Evolutionary conservation across 306 rosid species (phyloP).

Genomic region (Urtica urens): DNA sequence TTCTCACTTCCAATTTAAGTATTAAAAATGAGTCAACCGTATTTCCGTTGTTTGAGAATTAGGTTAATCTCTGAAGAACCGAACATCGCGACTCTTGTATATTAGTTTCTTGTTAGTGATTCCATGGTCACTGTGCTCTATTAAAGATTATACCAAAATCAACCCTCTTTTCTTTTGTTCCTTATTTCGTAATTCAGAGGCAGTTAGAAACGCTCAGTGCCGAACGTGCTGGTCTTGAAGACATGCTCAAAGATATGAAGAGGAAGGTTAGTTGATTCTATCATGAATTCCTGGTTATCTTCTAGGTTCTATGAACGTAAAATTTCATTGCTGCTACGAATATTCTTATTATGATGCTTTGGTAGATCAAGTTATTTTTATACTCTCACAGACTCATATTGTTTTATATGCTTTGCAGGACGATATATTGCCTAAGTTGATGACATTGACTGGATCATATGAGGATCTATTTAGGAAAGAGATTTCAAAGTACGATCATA

Average conservation of each 20-base stretch:
- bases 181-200: slow-evolving; percentile 68
- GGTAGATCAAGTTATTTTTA: slow-evolving; percentile 4
- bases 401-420: slow-evolving; percentile 46
- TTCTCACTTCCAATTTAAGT: too few species aligned
- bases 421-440: slow-evolving; percentile 95
- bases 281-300: not conserved
- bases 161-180: slow-evolving; percentile 4
- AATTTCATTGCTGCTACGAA: too few species aligned
- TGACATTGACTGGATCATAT: slow-evolving; percentile 94
- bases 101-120: too few species aligned
- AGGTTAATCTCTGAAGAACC: too few species aligned
- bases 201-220: slow-evolving; percentile 95
- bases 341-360: slow-evolving; percentile 12
- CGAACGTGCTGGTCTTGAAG: slow-evolving; percentile 99
- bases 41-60: too few species aligned
- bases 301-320: not conserved
- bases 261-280: slow-evolving; percentile 55
- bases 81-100: too few species aligned
- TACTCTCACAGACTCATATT: too few species aligned
- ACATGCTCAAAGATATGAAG: slow-evolving; percentile 99
- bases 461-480: slow-evolving; percentile 97
- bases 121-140: too few species aligned
- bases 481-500: slow-evolving; percentile 79
- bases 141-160: too few species aligned
- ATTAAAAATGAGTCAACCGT: too few species aligned